Conservation (phyloP, 441 rosid species). For the Jatropha podagrica region DNA sequence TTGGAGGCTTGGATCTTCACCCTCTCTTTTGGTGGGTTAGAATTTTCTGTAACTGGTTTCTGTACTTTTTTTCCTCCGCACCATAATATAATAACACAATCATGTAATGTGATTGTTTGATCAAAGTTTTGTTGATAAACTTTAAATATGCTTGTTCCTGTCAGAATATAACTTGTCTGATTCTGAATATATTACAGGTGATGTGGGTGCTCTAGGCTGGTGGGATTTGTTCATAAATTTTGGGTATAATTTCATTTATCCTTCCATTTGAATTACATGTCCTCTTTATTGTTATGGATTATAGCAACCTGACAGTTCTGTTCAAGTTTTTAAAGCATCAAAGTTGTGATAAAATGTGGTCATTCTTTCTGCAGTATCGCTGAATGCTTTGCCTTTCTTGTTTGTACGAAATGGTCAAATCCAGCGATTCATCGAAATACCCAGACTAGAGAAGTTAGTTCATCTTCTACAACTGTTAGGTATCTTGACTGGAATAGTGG, state of each 20-base stretch:
- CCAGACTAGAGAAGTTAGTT: slow-evolving; percentile 47
- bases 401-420: slow-evolving; percentile 95
- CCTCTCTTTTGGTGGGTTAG: background rate
- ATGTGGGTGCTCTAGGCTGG: slow-evolving; percentile 91
- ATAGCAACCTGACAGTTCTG: slow-evolving; percentile 1
- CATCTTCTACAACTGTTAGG: slow-evolving; percentile 64
- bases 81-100: background rate
- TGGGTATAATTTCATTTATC: slow-evolving; percentile 51
- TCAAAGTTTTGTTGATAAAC: background rate
- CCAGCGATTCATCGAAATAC: slow-evolving; percentile 80
- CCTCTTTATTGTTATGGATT: background rate
- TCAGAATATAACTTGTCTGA: slow-evolving; percentile 14
- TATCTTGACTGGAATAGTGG: slow-evolving; percentile 86
- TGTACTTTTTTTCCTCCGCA: background rate
- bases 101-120: slow-evolving; percentile 13
- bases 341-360: slow-evolving; percentile 21
- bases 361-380: slow-evolving; percentile 66
- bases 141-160: slow-evolving; percentile 10
- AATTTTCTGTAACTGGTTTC: background rate
- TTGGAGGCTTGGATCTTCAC: background rate
- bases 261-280: slow-evolving; percentile 15
- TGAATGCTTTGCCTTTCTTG: slow-evolving; percentile 94
- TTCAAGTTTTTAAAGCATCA: slow-evolving; percentile 20
- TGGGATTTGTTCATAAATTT: slow-evolving; percentile 97
- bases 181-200: slow-evolving; percentile 48